phyloP scores from a whole-genome alignment of 768 basidiomycete genomes.

The Steccherinum ochraceum region DNA sequence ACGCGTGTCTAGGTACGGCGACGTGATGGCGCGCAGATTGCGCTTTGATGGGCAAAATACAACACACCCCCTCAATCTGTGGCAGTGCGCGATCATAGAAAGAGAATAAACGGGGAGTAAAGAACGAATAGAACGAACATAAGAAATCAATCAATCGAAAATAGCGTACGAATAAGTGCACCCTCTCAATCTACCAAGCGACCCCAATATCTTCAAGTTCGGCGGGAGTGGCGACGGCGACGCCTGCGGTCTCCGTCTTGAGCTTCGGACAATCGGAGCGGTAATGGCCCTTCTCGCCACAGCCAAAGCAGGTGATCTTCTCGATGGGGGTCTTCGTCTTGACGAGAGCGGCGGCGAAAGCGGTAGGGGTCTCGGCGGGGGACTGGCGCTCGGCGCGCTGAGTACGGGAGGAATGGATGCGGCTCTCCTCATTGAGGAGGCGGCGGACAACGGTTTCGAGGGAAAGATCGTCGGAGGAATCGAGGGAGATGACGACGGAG shows the following conservation, averaged over 20 bases:
- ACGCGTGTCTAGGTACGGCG: no score
- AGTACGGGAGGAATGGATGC: no score
- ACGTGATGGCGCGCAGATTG: no score
- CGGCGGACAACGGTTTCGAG: background rate
- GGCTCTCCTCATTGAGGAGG: background rate
- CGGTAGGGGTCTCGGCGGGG: background rate
- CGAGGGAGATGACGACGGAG: conserved; percentile 25
- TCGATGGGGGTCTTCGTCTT: background rate
- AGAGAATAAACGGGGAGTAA: no score
- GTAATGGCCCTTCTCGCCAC: background rate
- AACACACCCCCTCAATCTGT: no score
- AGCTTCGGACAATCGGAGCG: background rate
- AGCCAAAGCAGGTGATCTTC: background rate
- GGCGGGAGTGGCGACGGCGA: background rate
- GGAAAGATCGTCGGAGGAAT: conserved; percentile 8
- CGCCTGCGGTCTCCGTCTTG: background rate
- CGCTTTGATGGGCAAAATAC: no score
- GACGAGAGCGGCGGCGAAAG: background rate
- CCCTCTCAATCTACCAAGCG: background rate
- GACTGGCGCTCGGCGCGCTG: background rate
- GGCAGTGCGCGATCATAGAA: no score
- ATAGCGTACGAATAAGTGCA: no score
- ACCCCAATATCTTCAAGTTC: background rate
- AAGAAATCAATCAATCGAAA: no score
- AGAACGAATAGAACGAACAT: no score